phyloP scores from a whole-genome alignment of 2,329 filamentous ascomycete species.

The Macroventuria anomochaeta region DNA sequence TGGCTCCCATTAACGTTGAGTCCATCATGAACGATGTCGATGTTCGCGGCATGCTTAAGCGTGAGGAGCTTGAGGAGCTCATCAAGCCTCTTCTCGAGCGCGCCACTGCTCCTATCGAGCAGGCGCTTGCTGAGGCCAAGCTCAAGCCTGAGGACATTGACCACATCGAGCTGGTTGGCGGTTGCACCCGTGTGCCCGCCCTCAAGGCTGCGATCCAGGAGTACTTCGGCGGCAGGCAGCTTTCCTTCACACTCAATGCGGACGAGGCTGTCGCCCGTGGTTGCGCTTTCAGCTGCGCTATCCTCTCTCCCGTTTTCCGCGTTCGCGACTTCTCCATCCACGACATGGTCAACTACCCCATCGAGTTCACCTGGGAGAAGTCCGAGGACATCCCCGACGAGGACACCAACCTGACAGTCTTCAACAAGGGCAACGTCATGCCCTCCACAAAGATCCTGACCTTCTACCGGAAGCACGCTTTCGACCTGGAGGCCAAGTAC shows the following conservation, averaged over 20 bases:
- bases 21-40: conserved; percentile 98
- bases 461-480: conserved; percentile 97
- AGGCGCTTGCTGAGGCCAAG: conserved; percentile 92
- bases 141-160: conserved; percentile 92
- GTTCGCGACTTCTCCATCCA: conserved; percentile 97
- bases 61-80: conserved; percentile 91
- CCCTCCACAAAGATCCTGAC: conserved; percentile 99
- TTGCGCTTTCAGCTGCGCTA: conserved; percentile 96
- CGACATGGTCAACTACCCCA: conserved; percentile 97
- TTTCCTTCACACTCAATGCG: conserved; percentile 97
- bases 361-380: conserved; percentile 99
- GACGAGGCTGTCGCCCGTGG: conserved; percentile 96
- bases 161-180: conserved; percentile 89
- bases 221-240: conserved; percentile 86
- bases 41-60: conserved; percentile 85
- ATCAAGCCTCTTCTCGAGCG: conserved; percentile 82
- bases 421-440: conserved; percentile 95
- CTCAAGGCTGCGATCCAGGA: conserved; percentile 88
- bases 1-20: conserved; percentile 93
- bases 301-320: conserved; percentile 95
- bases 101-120: conserved; percentile 77
- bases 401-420: conserved; percentile 95
- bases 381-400: conserved; percentile 97
- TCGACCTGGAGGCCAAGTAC: conserved; percentile 95
- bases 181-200: conserved; percentile 89